Conservation (phyloP, 1,284 basidiomycete species). For the Cystobasidium slooffiae region DNA sequence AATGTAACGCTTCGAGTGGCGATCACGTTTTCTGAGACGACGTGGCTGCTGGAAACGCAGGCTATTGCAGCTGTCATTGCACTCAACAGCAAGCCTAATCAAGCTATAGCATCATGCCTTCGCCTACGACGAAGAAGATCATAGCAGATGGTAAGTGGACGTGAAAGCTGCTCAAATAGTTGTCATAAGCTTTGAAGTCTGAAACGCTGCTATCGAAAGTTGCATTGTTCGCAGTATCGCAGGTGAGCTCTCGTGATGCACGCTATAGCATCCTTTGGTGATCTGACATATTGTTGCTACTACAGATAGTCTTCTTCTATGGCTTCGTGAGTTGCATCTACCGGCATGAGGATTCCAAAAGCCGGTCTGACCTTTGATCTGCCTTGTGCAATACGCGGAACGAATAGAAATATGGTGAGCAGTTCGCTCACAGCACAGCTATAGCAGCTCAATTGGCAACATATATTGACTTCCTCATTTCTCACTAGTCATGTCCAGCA, state of each 20-base stretch:
- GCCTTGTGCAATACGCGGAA: neutral
- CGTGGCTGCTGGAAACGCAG: too few relatives aligned
- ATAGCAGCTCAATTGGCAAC: neutral
- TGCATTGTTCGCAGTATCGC: slow-evolving; percentile 32
- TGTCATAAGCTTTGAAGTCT: neutral
- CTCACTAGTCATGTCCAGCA: slow-evolving; percentile 53
- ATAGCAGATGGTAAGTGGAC: slow-evolving; percentile 35
- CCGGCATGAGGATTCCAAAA: neutral
- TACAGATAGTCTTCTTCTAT: slow-evolving; percentile 57
- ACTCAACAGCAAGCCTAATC: too few relatives aligned
- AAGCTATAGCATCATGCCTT: slow-evolving; percentile 1
- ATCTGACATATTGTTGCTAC: neutral
- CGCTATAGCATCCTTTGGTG: neutral
- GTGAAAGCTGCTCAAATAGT: neutral
- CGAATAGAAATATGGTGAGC: slow-evolving; percentile 6
- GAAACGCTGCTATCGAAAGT: neutral
- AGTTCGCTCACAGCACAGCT: too few relatives aligned
- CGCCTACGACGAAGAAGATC: slow-evolving; percentile 41
- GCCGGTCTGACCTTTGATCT: neutral
- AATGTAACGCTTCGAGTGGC: too few relatives aligned
- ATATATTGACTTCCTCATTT: slow-evolving; percentile 46
- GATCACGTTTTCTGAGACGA: too few relatives aligned
- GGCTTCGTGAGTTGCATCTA: slow-evolving; percentile 54
- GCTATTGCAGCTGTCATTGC: too few relatives aligned
- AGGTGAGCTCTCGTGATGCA: slow-evolving; percentile 11